Conservation (phyloP, 2,329 filamentous ascomycete genomes). For the Colletotrichum trifolii region DNA sequence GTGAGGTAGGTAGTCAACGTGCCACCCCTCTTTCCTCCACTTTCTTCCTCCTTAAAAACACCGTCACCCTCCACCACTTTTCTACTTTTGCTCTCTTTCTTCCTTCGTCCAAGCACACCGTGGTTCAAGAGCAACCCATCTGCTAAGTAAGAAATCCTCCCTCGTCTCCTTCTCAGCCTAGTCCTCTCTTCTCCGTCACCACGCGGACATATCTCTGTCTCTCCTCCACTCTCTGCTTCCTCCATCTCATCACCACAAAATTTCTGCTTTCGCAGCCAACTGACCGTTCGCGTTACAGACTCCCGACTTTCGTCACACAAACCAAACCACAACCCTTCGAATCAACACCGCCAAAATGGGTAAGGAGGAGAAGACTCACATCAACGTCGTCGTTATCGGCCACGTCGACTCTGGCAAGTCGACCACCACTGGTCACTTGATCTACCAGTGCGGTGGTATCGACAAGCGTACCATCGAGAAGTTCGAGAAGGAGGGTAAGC, state of each 20-base stretch:
- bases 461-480: conserved; percentile 99
- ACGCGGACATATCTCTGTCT: no score
- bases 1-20: no score
- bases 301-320: conserved; percentile 12
- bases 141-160: conserved; percentile 12
- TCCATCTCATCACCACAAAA: no score
- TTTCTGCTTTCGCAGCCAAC: background rate
- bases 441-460: conserved; percentile 99
- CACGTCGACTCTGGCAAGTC: conserved; percentile 99
- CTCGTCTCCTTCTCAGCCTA: background rate
- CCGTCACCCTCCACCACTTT: conserved; percentile 1
- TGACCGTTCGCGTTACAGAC: conserved; percentile 1
- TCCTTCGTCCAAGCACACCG: conserved; percentile 17
- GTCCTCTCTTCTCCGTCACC: no score
- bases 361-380: conserved; percentile 96
- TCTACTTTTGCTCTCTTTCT: conserved; percentile 8
- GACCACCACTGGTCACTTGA: conserved; percentile 91
- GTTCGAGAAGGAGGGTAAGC: conserved; percentile 96
- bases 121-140: background rate
- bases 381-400: conserved; percentile 99
- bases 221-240: no score
- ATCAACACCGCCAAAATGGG: conserved; percentile 47
- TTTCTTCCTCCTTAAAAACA: conserved; percentile 8
- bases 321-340: conserved; percentile 20
- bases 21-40: no score